Evolutionary conservation across 345 rosid species (phyloP), one percentile per base, ranked within the genome.

Genomic region (Geranium brycei): DNA sequence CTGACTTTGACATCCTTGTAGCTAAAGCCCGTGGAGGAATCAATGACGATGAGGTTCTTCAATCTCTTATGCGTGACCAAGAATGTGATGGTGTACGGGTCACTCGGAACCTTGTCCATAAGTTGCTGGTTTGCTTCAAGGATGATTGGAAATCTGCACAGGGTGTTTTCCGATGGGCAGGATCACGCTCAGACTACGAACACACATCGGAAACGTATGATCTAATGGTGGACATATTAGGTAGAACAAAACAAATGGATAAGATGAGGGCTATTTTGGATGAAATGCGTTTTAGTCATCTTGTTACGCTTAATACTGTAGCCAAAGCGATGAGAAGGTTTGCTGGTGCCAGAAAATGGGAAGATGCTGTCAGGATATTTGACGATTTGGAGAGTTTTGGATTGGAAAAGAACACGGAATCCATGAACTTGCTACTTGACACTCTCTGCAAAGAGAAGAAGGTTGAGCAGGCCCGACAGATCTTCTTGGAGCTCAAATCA

Each of bases 71-170:
- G 23, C 62, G 31, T 58, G 89, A 86, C 61, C 51, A 64, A 58
- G 51, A 5, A 19, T 84, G 85, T 65, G 65, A 70, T 59, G 66
- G 55, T 23, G 23, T 86, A 11, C 77, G 62, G 53, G 69, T 83
- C 67, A 81, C 88, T 53, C 77, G 68, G 17, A 62, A 56, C 32
- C 73, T 88, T 35, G 81, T 88, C 68, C 64, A 72, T 62, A 74
- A 74, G 76, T 68, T 88, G 74, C 84, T 91, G 13, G 65, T 64
- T 28, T 74, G 86, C 70, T 91, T 86, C 73, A 82, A 76, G 78
- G 87, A 88, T 67, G 93, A 91, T 58, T 88, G 97, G 96, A 88
- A 73, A 79, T 80, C 89, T 18, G 87, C 97, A 1, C 61, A 87
- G 71, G 95, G 84, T 59, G 77, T 85, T 17, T 80, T 87, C 69